phyloP scores from a whole-genome alignment of 441 rosid species.

The Breynia disticha region DNA sequence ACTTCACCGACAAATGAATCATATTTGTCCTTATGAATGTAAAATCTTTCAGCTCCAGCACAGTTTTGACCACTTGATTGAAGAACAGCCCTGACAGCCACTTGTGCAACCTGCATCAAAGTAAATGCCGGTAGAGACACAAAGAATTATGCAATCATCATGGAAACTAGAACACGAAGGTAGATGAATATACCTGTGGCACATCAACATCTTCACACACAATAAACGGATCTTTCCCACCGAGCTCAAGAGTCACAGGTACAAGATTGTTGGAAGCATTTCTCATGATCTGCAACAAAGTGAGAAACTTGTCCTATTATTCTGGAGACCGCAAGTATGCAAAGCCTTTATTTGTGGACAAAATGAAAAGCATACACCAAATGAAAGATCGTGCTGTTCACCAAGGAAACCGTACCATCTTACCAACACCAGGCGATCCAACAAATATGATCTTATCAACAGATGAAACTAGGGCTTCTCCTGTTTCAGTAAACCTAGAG shows the following conservation, averaged over 20 bases:
- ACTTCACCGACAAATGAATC: constrained; percentile 72
- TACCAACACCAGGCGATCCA: constrained; percentile 96
- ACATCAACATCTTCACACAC: constrained; percentile 87
- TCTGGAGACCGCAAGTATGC: neutral
- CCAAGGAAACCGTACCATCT: constrained; percentile 47
- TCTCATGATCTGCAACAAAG: constrained; percentile 74
- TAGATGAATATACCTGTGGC: constrained; percentile 48
- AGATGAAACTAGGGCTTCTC: constrained; percentile 87
- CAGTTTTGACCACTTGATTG: constrained; percentile 99
- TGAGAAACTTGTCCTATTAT: neutral
- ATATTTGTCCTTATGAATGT: constrained; percentile 74
- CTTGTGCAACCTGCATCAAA: constrained; percentile 74
- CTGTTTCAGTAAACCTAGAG: constrained; percentile 83
- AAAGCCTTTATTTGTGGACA: too few relatives aligned
- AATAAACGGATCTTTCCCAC: constrained; percentile 94
- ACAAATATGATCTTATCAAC: constrained; percentile 95
- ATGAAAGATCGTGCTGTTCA: constrained; percentile 2
- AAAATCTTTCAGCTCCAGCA: constrained; percentile 98
- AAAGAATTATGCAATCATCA: constrained; percentile 8
- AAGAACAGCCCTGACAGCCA: constrained; percentile 84
- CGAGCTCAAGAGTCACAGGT: constrained; percentile 96
- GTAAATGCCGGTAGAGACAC: constrained; percentile 3
- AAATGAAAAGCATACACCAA: neutral
- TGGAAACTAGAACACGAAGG: constrained; percentile 8
- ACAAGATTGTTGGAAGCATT: constrained; percentile 69